phyloP scores from a whole-genome alignment of 1,284 basidiomycete genomes.

The Phylloboletellus chloephorus region DNA sequence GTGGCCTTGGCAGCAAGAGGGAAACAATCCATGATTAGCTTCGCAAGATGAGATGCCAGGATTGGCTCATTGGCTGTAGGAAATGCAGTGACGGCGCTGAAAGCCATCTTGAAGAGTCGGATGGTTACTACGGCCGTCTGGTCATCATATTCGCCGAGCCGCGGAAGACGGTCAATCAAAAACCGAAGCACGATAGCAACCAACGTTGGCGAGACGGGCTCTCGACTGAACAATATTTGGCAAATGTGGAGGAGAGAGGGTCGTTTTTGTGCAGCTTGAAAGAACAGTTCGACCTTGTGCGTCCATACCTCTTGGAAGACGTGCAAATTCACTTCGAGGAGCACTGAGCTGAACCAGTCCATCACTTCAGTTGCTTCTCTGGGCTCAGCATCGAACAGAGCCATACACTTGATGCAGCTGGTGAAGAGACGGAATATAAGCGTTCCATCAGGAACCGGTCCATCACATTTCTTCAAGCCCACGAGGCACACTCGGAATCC shows the following conservation, averaged over 20 bases:
- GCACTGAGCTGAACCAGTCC: constrained; percentile 78
- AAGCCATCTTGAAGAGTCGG: constrained; percentile 95
- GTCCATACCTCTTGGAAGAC: constrained; percentile 96
- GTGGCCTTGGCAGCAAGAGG: constrained; percentile 88
- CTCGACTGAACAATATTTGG: constrained; percentile 82
- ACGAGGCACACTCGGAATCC: constrained; percentile 83
- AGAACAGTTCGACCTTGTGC: constrained; percentile 84
- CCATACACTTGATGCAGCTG: constrained; percentile 80
- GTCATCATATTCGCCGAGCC: constrained; percentile 85
- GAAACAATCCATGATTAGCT: constrained; percentile 96
- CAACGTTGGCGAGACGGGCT: constrained; percentile 84
- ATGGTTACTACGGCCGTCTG: constrained; percentile 78
- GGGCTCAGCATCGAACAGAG: constrained; percentile 78
- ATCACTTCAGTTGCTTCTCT: constrained; percentile 85
- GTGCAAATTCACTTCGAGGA: constrained; percentile 81
- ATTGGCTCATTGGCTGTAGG: constrained; percentile 86
- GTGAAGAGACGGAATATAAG: constrained; percentile 86
- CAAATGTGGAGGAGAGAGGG: constrained; percentile 82
- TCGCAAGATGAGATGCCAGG: constrained; percentile 87
- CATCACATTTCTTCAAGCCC: constrained; percentile 77
- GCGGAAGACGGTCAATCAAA: constrained; percentile 77
- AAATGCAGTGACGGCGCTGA: constrained; percentile 81
- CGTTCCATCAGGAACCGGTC: constrained; percentile 79
- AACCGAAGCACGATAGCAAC: constrained; percentile 89
- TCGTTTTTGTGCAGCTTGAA: constrained; percentile 73